Conservation (phyloP, 2,329 filamentous ascomycete genomes). For the Fusarium oligoseptatum region DNA sequence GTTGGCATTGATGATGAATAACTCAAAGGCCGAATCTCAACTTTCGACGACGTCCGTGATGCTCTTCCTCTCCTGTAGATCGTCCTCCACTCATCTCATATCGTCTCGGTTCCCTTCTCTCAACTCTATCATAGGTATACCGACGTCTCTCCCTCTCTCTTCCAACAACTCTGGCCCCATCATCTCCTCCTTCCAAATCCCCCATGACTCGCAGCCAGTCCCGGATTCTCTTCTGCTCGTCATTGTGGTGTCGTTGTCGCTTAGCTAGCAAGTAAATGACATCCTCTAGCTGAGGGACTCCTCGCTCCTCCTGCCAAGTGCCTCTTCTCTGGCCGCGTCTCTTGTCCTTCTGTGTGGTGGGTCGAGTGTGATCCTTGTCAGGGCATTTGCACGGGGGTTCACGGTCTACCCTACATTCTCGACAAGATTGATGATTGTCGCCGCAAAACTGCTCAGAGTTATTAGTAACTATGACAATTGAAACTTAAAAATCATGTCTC, state of each 20-base stretch:
- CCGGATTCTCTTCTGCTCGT: constrained; percentile 25
- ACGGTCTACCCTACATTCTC: background rate
- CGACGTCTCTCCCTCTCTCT: constrained; percentile 4
- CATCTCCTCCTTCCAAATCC: constrained; percentile 1
- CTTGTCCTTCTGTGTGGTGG: background rate
- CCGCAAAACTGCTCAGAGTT: constrained; percentile 1
- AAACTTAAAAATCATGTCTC: no score
- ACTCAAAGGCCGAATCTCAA: background rate
- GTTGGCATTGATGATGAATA: background rate
- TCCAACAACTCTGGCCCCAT: background rate
- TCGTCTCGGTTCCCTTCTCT: constrained; percentile 9
- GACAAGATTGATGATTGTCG: background rate
- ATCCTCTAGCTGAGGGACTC: constrained; percentile 15
- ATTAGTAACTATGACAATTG: background rate
- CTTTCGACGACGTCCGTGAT: background rate
- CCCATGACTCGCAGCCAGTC: constrained; percentile 36
- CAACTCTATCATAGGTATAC: background rate
- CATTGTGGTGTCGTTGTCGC: constrained; percentile 18
- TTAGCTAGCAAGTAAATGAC: constrained; percentile 21
- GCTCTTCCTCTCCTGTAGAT: background rate
- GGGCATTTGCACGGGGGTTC: background rate
- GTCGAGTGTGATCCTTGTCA: background rate
- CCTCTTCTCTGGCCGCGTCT: background rate
- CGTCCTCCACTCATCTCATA: background rate
- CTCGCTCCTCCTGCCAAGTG: background rate